Percentiles rank a stretch among this genome's conserved stretches.
These are phyloP conservation scores for Papilionanthe hybrid DNA, from an alignment of 116 monocot species.

Conservation along the genomic window DNA sequence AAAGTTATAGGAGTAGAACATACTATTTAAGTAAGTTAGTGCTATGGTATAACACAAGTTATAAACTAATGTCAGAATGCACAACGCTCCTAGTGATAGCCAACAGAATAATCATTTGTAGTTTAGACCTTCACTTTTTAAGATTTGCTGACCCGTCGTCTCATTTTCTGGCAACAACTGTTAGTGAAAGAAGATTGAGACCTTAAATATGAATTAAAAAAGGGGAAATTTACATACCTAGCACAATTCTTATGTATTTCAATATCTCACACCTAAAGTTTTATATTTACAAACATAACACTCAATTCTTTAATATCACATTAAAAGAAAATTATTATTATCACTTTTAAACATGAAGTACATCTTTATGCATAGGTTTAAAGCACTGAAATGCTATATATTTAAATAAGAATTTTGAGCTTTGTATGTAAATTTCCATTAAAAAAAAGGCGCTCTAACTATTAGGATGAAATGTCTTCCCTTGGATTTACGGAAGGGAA, in stretches of 20 bases:
- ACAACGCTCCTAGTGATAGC: slow-evolving; percentile 62
- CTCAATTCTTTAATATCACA: no score
- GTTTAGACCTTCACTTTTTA: slow-evolving; percentile 34
- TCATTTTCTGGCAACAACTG: slow-evolving; percentile 39
- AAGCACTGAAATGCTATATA: no score
- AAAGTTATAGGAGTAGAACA: slow-evolving; percentile 5
- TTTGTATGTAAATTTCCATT: no score
- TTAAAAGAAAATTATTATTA: no score
- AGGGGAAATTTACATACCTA: no score
- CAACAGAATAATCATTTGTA: slow-evolving; percentile 48
- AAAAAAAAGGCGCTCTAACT: not conserved
- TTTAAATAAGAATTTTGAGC: no score
- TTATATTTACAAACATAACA: no score
- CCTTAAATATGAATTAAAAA: not conserved
- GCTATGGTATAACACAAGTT: slow-evolving; percentile 55
- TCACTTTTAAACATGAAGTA: no score
- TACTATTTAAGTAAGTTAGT: slow-evolving; percentile 58
- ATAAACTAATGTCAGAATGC: slow-evolving; percentile 52
- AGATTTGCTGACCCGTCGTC: slow-evolving; percentile 18
- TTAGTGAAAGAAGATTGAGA: not conserved
- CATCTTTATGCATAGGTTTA: no score
- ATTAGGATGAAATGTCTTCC: not conserved
- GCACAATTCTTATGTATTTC: no score
- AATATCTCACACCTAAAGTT: no score
- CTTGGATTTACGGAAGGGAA: no score